Evolutionary conservation across 441 rosid genomes (phyloP).

Genomic region (Syzygium syzygioides): DNA sequence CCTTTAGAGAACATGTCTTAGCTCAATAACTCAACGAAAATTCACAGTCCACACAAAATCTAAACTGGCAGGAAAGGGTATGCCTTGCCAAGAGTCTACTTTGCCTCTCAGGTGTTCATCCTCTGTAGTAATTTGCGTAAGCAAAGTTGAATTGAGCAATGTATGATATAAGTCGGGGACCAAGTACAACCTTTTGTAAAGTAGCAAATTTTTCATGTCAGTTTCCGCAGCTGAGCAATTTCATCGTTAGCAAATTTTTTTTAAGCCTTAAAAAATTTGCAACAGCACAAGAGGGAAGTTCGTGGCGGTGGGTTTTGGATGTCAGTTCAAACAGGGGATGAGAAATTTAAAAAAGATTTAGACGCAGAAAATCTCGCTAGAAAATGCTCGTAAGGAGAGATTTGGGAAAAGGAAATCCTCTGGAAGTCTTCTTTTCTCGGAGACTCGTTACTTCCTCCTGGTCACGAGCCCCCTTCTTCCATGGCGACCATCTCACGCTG

Average conservation of each 20-base stretch:
- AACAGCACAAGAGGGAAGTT: too few species aligned
- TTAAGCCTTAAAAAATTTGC: too few species aligned
- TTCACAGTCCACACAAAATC: background rate
- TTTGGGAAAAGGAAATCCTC: background rate
- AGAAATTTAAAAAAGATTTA: too few species aligned
- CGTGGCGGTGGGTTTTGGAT: too few species aligned
- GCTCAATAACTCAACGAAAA: background rate
- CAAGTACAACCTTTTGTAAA: slow-evolving; percentile 56
- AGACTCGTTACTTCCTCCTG: background rate
- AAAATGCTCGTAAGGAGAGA: background rate
- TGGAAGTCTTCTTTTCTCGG: background rate
- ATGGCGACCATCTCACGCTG: background rate
- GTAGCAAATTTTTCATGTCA: slow-evolving; percentile 50
- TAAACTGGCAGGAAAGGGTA: background rate
- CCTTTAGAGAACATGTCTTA: too few species aligned
- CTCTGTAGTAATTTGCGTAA: slow-evolving; percentile 42
- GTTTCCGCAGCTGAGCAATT: slow-evolving; percentile 49
- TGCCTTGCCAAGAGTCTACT: slow-evolving; percentile 65
- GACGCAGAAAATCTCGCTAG: background rate
- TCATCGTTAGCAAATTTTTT: slow-evolving; percentile 37
- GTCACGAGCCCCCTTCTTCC: background rate
- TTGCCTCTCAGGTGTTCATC: slow-evolving; percentile 76
- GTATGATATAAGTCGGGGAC: slow-evolving; percentile 93
- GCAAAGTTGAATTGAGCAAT: slow-evolving; percentile 69
- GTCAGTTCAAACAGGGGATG: too few species aligned